These are phyloP conservation scores for Colletotrichum euphorbiae DNA, from an alignment of 2,329 filamentous ascomycete species.

Conservation along the genomic window DNA sequence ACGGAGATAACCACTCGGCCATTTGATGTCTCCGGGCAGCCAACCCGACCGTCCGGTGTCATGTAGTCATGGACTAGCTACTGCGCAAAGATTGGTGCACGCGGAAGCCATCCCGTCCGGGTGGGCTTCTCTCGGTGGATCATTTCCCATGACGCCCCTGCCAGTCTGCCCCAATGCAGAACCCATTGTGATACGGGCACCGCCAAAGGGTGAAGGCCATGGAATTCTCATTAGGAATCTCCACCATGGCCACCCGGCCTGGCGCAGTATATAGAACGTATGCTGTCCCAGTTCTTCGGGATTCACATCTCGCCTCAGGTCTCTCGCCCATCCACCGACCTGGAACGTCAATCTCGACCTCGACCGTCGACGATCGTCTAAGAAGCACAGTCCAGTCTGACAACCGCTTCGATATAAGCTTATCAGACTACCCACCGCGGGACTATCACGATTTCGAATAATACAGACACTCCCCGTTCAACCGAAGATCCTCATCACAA, in stretches of 20 bases:
- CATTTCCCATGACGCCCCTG: conserved; percentile 15
- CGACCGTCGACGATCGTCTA: conserved; percentile 8
- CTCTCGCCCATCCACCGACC: conserved; percentile 16
- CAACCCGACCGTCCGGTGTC: conserved; percentile 15
- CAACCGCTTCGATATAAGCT: conserved; percentile 7
- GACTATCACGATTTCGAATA: not conserved
- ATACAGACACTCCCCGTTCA: not conserved
- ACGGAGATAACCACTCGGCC: conserved; percentile 32
- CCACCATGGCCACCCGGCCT: conserved; percentile 23
- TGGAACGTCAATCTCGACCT: not conserved
- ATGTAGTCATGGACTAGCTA: conserved; percentile 16
- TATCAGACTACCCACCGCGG: conserved; percentile 10
- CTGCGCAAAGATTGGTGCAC: conserved; percentile 14
- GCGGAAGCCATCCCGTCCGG: conserved; percentile 32
- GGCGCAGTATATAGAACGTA: conserved; percentile 29
- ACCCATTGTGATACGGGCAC: conserved; percentile 26
- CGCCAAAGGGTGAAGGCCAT: conserved; percentile 35
- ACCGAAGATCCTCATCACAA: not conserved
- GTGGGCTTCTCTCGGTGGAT: conserved; percentile 24
- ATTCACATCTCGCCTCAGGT: conserved; percentile 29
- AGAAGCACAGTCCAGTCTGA: conserved; percentile 16
- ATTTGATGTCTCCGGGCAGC: conserved; percentile 17
- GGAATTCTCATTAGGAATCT: conserved; percentile 32
- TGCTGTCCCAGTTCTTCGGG: conserved; percentile 25
- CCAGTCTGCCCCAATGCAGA: conserved; percentile 17